Conservation (phyloP, 169 alveolate genomes). For the Plasmodium yoelii region DNA sequence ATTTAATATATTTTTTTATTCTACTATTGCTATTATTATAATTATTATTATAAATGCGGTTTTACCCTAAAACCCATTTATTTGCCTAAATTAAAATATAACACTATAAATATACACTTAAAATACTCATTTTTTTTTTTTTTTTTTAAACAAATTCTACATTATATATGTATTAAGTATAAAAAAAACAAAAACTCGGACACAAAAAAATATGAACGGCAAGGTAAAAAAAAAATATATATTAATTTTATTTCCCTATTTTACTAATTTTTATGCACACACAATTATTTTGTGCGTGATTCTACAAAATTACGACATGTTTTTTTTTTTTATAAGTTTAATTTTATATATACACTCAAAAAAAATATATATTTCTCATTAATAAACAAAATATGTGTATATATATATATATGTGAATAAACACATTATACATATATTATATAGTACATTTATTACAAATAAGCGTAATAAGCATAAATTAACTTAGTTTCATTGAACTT, state of each 20-base stretch:
- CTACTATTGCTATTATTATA: no score
- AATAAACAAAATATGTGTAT: neutral
- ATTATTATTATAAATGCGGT: no score
- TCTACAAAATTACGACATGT: slow-evolving; percentile 24
- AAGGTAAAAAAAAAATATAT: neutral
- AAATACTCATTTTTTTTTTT: neutral
- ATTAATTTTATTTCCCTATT: neutral
- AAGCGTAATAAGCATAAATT: no score
- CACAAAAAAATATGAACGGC: neutral
- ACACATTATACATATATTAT: no score
- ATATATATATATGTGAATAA: neutral
- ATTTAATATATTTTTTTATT: no score
- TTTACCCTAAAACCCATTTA: no score
- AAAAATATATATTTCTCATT: no score
- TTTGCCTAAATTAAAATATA: no score
- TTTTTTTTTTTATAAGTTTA: slow-evolving; percentile 2
- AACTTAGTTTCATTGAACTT: no score
- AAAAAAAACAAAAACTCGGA: neutral
- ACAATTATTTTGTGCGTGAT: slow-evolving; percentile 10
- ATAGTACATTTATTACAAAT: no score
- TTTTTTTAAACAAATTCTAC: neutral
- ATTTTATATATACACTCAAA: no score
- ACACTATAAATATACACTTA: neutral
- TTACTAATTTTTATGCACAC: slow-evolving; percentile 14
- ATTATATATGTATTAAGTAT: neutral